phyloP scores from a whole-genome alignment of 805 yeast species.

The Ogataea pilisensis region DNA sequence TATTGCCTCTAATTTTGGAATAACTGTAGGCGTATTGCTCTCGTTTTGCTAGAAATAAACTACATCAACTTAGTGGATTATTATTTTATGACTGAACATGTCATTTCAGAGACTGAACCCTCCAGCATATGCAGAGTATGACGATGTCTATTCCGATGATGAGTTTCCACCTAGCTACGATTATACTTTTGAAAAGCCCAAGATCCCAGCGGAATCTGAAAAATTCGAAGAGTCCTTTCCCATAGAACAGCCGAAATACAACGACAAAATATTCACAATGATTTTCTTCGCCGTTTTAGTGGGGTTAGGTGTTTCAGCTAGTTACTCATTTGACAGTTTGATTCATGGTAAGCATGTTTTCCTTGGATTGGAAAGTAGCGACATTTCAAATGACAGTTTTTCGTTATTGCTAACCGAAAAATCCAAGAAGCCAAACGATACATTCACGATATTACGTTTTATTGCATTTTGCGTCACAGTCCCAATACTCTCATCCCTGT shows the following conservation, averaged over 20 bases:
- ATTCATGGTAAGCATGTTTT: conserved; percentile 6
- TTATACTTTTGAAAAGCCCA: conserved; percentile 30
- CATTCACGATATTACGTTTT: conserved; percentile 6
- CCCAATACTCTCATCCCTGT: conserved; percentile 22
- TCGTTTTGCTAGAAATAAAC: no score
- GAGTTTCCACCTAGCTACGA: conserved; percentile 28
- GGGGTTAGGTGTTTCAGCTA: conserved; percentile 11
- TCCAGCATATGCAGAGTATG: conserved; percentile 17
- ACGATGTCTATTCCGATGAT: conserved; percentile 12
- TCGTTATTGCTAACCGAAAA: no score
- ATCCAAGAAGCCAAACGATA: conserved; percentile 4
- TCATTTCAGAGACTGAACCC: conserved; percentile 8
- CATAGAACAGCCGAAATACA: conserved; percentile 54
- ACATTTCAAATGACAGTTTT: conserved; percentile 6
- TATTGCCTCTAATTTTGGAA: no score
- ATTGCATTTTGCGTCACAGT: conserved; percentile 11
- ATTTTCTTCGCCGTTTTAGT: conserved; percentile 33
- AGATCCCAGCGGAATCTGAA: conserved; percentile 26
- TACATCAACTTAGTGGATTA: neutral
- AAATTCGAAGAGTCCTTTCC: conserved; percentile 68
- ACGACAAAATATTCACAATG: conserved; percentile 69
- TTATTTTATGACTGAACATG: neutral
- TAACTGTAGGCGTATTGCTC: no score
- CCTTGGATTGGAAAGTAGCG: neutral
- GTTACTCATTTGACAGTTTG: conserved; percentile 10